Conservation (phyloP, 495 filamentous ascomycete species). For the Podospora pseudopauciseta region DNA sequence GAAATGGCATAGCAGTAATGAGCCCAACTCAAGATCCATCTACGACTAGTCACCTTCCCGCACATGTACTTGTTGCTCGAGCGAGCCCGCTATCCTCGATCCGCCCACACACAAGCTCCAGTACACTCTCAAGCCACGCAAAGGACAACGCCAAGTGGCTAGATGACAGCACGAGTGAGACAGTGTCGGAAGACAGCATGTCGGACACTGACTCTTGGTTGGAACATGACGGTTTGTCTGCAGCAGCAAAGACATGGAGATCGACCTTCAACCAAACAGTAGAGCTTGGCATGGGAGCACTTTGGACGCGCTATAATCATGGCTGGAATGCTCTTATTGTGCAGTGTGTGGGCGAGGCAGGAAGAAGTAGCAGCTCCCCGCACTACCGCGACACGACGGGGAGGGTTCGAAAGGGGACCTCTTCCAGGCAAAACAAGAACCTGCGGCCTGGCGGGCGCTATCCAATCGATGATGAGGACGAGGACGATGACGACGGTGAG, state of each 20-base stretch:
- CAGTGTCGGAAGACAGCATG: slow-evolving; percentile 24
- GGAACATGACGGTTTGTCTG: slow-evolving; percentile 11
- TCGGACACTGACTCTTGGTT: slow-evolving; percentile 28
- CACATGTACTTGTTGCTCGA: neutral
- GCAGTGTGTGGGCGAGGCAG: slow-evolving; percentile 16
- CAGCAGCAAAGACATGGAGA: slow-evolving; percentile 14
- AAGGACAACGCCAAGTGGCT: slow-evolving; percentile 5
- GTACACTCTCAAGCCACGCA: slow-evolving; percentile 17
- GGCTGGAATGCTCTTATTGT: slow-evolving; percentile 26
- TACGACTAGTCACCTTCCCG: neutral
- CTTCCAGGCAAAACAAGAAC: slow-evolving; percentile 4
- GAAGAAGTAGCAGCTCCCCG: slow-evolving; percentile 3
- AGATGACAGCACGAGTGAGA: slow-evolving; percentile 25
- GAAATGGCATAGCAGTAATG: neutral
- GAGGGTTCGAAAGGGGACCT: slow-evolving; percentile 12
- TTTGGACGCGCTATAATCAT: slow-evolving; percentile 28
- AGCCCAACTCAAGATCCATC: neutral
- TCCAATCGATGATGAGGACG: slow-evolving; percentile 18
- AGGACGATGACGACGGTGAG: slow-evolving; percentile 28
- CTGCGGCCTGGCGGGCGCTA: slow-evolving; percentile 10
- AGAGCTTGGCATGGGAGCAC: slow-evolving; percentile 16
- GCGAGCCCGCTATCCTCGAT: slow-evolving; percentile 4
- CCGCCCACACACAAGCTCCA: slow-evolving; percentile 25
- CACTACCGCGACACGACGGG: slow-evolving; percentile 15
- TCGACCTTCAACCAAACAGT: slow-evolving; percentile 16